These are phyloP conservation scores for Solanum medicagineum DNA, from an alignment of 257 asterid species.

Conservation along the genomic window DNA sequence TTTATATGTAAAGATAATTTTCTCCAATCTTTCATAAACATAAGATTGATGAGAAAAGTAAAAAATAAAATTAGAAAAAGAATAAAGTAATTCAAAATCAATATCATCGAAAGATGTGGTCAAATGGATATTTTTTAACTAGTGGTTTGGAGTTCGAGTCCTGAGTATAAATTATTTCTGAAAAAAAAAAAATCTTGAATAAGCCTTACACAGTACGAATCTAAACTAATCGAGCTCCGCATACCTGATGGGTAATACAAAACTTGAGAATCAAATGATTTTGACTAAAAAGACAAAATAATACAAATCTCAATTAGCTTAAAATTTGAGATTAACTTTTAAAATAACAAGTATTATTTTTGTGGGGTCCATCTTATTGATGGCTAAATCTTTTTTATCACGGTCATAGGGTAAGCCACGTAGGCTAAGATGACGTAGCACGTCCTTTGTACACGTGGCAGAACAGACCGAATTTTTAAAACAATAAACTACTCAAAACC, in stretches of 20 bases:
- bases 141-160: too few relatives aligned
- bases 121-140: too few relatives aligned
- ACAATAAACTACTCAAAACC: conserved; percentile 12
- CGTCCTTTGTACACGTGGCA: conserved; percentile 26
- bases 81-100: not conserved
- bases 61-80: not conserved
- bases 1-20: not conserved
- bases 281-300: not conserved
- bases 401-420: conserved; percentile 31
- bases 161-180: too few relatives aligned
- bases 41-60: not conserved
- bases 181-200: too few relatives aligned
- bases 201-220: too few relatives aligned
- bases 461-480: not conserved
- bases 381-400: conserved; percentile 2
- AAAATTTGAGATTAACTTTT: not conserved
- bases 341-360: too few relatives aligned
- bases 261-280: not conserved
- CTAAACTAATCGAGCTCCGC: too few relatives aligned
- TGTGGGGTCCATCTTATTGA: not conserved
- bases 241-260: too few relatives aligned
- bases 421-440: conserved; percentile 14
- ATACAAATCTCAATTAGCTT: not conserved
- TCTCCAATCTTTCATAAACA: not conserved
- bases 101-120: not conserved